Base-by-base conservation (phyloP, 441 rosid species). In the Mallotus japonicus region DNA sequence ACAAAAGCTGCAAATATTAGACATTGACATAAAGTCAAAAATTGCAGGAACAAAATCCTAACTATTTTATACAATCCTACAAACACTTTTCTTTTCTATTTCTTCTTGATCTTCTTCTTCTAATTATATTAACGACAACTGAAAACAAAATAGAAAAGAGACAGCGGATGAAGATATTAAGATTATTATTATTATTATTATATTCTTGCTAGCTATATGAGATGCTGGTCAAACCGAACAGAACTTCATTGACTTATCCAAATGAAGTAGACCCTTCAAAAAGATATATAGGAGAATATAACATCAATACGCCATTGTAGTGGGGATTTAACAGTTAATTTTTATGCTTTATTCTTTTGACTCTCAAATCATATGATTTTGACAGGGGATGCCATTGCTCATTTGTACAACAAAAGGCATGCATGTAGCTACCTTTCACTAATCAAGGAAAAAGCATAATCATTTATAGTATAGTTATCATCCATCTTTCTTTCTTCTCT, bases 281-380 rank as follows among this genome's bases (percentile, higher is more conserved):
- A 24, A 24, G 28, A 24, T 24, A 24, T n/a, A n/a, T n/a, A n/a
- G 50, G 12, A 69, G 50, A 69, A 56, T 19, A 37, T 12, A 3
- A 42, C 37, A 20, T 14, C 17, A 20, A 8, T 37, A 67, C 5
- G 71, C 71, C 60, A 51, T 67, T 5, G 16, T 16, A 32, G 17
- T 67, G 28, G 13, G 47, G 47, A 19, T 55, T 14, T 28, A 37
- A 65, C 56, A 47, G 32, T 44, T 12, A 8, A 46, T n/a, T 17
- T 16, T 62, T 37, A 37, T 37, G 0, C 24, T 6, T 15, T 24
- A 24, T 42, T 7, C 20, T 70, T 46, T 71, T 61, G 74, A 62
- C 68, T 34, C 63, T 14, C 16, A 15, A 62, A 50, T 50, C 53
- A 24, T 24, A 32, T 62, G 68, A 72, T 51, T 19, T 72, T 47